A percentile compares a stretch with the other conserved stretches of the same genome.
phyloP scores from a whole-genome alignment of 2,329 filamentous ascomycete species.

The Didymella lethalis region DNA sequence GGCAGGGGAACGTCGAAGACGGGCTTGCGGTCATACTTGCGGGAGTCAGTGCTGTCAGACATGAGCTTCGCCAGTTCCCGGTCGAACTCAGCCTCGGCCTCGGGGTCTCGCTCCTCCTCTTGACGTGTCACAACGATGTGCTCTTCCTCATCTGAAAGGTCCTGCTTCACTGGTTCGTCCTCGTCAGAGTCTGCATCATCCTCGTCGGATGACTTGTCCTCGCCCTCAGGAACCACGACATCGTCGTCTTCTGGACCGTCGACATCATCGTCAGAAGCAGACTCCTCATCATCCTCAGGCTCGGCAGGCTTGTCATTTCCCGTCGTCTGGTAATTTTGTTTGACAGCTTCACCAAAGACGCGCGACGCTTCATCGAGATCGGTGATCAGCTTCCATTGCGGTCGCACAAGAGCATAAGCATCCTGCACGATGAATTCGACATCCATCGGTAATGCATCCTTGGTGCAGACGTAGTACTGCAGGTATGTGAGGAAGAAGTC shows the following conservation, averaged over 20 bases:
- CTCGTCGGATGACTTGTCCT: slow-evolving; percentile 59
- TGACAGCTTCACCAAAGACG: slow-evolving; percentile 85
- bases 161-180: slow-evolving; percentile 55
- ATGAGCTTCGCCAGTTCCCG: slow-evolving; percentile 98
- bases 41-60: slow-evolving; percentile 93
- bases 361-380: slow-evolving; percentile 83
- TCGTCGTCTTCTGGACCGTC: slow-evolving; percentile 59
- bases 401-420: slow-evolving; percentile 81
- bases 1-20: slow-evolving; percentile 98
- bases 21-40: slow-evolving; percentile 94
- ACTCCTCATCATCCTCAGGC: slow-evolving; percentile 74
- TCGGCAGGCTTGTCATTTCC: slow-evolving; percentile 74
- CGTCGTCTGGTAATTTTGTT: slow-evolving; percentile 84
- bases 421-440: slow-evolving; percentile 97
- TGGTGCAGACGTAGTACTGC: slow-evolving; percentile 94
- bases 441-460: slow-evolving; percentile 91
- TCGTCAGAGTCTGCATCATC: slow-evolving; percentile 63
- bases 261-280: slow-evolving; percentile 77
- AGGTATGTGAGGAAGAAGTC: slow-evolving; percentile 98
- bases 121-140: slow-evolving; percentile 90
- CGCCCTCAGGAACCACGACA: slow-evolving; percentile 58
- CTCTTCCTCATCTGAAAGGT: slow-evolving; percentile 79
- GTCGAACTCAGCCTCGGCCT: slow-evolving; percentile 96
- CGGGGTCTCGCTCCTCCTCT: slow-evolving; percentile 88
- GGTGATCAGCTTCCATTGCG: slow-evolving; percentile 88